Base-by-base conservation (phyloP, 2,329 filamentous ascomycete species). In the Aureobasidium sp. region DNA sequence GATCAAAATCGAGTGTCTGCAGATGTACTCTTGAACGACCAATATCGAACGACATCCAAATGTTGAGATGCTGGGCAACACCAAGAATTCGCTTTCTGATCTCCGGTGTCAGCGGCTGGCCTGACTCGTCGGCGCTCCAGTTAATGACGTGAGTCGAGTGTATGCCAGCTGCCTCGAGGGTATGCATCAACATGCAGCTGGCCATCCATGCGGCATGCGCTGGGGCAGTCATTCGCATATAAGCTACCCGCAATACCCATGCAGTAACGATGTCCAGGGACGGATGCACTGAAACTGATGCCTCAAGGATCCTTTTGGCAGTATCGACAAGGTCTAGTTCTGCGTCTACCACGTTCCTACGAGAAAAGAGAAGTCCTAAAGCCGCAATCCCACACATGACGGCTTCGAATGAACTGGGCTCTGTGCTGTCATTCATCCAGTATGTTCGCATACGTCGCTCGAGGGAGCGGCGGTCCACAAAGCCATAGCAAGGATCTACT, bases 41-140 rank as follows among this genome's bases (percentile, higher is more conserved):
- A 59, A 84, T 78, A 60, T 85, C 82, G 64, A 83, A 84, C 0
- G 81, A 84, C 30, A 80, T 79, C 82, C 82, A 85, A 13, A 79
- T 80, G 65, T 85, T 84, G 8, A 85, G 75, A 64, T 84, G 82
- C 10, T 81, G 79, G 0, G 82, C 78, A 44, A 84, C 76, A 68
- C 58, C 79, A 76, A 67, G 82, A 71, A 67, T 66, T 5, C 70
- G 66, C 16, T 69, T 11, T 5, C 59, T 49, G 2, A 51, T 44
- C 13, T 60, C 58, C 5, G 58, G 58, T 5, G 47, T 53, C 30
- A 50, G 27, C 11, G 47, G 39, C 36, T 45, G 47, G 2, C 47
- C 59, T 39, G 48, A 48, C 21, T 51, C 36, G 11, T 67, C 67
- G n/a, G 70, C 49, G 11, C 70, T 63, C 29, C 67, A 65, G 42